Evolutionary conservation across 1,284 basidiomycete genomes (phyloP).

Genomic region (Cronartium quercuum): DNA sequence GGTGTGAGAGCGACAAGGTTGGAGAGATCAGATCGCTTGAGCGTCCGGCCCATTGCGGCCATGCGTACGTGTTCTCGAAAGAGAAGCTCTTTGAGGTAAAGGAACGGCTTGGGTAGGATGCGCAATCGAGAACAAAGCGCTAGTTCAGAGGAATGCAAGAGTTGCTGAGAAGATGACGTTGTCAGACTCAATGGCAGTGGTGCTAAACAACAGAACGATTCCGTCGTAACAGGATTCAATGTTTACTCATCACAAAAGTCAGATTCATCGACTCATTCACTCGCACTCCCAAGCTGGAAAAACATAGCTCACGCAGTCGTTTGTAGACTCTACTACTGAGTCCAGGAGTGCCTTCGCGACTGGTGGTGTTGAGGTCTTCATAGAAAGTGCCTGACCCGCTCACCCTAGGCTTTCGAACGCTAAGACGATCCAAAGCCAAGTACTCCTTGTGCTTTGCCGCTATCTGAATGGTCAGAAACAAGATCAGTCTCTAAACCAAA

Average conservation of each 20-base stretch:
- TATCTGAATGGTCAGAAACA: slow-evolving; percentile 1
- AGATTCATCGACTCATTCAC: not conserved
- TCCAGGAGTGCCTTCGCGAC: slow-evolving; percentile 31
- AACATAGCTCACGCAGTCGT: slow-evolving; percentile 8
- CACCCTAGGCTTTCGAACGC: slow-evolving; percentile 46
- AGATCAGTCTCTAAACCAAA: slow-evolving; percentile 3
- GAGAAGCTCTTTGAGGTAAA: slow-evolving; percentile 83
- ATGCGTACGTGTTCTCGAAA: slow-evolving; percentile 78
- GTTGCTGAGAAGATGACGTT: slow-evolving; percentile 56
- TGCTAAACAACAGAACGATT: slow-evolving; percentile 9
- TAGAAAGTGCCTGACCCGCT: slow-evolving; percentile 22
- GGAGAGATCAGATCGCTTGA: slow-evolving; percentile 7
- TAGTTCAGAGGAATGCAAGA: slow-evolving; percentile 78
- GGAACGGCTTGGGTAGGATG: slow-evolving; percentile 83
- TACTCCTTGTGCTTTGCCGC: slow-evolving; percentile 15
- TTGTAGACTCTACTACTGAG: slow-evolving; percentile 37
- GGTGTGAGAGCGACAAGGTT: slow-evolving; percentile 14
- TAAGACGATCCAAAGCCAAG: slow-evolving; percentile 42
- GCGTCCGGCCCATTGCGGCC: not conserved
- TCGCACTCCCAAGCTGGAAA: not conserved
- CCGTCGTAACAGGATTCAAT: not conserved
- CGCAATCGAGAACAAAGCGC: slow-evolving; percentile 77
- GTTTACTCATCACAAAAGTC: not conserved
- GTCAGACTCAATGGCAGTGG: slow-evolving; percentile 43
- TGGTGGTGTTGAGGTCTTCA: not conserved